Evolutionary conservation across 805 yeast genomes (phyloP), one percentile per base, ranked within the genome.

Genomic region (Suhomyces sp.): DNA sequence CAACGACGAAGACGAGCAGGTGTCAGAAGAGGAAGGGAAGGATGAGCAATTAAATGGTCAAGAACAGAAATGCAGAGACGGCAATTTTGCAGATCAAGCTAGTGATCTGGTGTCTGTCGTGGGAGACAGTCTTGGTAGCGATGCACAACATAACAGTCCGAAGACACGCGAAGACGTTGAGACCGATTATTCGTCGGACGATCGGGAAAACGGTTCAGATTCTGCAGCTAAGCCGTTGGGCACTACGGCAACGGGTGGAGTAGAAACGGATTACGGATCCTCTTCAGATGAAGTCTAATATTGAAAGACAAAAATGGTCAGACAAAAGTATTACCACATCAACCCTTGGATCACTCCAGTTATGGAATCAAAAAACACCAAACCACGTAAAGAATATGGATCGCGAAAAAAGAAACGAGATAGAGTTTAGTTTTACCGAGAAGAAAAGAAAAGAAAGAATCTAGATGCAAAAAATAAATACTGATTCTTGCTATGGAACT

Each of bases 11-110:
- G 48, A 47, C 40, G 43, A 50, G 49, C 40, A 51, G 9, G 57
- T 57, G 10, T 51, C 58, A n/a, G 61, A 61, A 22, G 58, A 57
- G 6, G 55, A 56, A 21, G 40, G 45, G 44, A 21, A 25, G 29
- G 29, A 48, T 10, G 19, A 37, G 22, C 41, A 37, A 37, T 37
- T 37, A 37, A 19, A 19, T 37, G 13, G 7, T 17, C 33, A 29
- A 31, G 35, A 31, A 5, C 35, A 31, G 31, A 27, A 27, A 31
- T n/a, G 17, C 22, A 35, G 20, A 25, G 45, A 17, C n/a, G 49
- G 17, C 21, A 41, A 31, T 15, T 6, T 20, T 39, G 46, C 27
- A 3, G 49, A 35, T n/a, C 35, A 31, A n/a, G 35, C 35, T 17
- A 31, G 35, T 31, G 35, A 37, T 19, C 40, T 35, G 40, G 22